These are phyloP conservation scores for Mycena vitilis DNA, from an alignment of 768 basidiomycete genomes.

Conservation along the genomic window DNA sequence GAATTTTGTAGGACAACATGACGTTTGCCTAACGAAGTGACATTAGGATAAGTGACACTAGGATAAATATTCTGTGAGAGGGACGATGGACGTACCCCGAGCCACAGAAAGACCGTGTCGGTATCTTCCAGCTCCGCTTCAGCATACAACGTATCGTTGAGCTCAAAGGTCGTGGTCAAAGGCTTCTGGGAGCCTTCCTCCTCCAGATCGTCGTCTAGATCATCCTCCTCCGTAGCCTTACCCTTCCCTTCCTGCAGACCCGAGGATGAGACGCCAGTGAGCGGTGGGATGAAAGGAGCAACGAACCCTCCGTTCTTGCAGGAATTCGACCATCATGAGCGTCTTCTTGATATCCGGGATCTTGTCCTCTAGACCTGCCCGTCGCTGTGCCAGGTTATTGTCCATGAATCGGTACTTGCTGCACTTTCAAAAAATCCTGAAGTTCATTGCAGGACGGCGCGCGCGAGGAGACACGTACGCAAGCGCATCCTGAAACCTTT, in stretches of 20 bases:
- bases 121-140: slow-evolving; percentile 90
- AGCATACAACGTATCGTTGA: slow-evolving; percentile 95
- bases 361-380: slow-evolving; percentile 88
- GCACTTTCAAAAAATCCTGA: slow-evolving; percentile 50
- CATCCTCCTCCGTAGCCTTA: slow-evolving; percentile 61
- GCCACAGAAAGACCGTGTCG: slow-evolving; percentile 94
- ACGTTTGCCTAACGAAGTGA: slow-evolving; percentile 82
- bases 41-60: not conserved
- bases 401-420: slow-evolving; percentile 99
- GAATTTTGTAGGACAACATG: slow-evolving; percentile 93
- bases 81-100: slow-evolving; percentile 74
- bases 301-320: slow-evolving; percentile 77
- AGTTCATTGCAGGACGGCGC: slow-evolving; percentile 32
- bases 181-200: slow-evolving; percentile 64
- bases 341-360: slow-evolving; percentile 97
- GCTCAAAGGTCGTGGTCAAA: slow-evolving; percentile 89
- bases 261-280: slow-evolving; percentile 20
- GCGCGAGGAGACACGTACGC: slow-evolving; percentile 70
- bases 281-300: slow-evolving; percentile 9
- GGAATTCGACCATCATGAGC: slow-evolving; percentile 86
- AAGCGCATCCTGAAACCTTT: slow-evolving; percentile 90
- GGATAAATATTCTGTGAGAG: not conserved
- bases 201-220: slow-evolving; percentile 60
- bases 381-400: slow-evolving; percentile 79
- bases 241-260: slow-evolving; percentile 68